phyloP scores from a whole-genome alignment of 2,329 filamentous ascomycete genomes.

The Sarocladiaceae sp. region DNA sequence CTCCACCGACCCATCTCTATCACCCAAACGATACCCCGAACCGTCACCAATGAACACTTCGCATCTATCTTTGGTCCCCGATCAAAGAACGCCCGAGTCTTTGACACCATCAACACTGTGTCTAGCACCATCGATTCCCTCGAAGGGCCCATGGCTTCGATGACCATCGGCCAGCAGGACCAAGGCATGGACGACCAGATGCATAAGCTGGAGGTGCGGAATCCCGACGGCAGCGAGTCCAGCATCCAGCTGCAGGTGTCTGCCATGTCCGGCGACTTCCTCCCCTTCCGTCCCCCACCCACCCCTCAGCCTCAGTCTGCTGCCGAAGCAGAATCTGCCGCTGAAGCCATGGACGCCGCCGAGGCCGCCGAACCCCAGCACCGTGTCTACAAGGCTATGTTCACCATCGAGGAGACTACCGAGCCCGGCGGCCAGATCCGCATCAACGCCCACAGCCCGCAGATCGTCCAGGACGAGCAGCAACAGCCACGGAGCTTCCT shows the following conservation, averaged over 20 bases:
- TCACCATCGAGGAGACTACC: conserved; percentile 61
- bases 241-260: conserved; percentile 62
- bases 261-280: conserved; percentile 61
- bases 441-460: conserved; percentile 54
- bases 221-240: conserved; percentile 49
- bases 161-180: conserved; percentile 38
- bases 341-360: conserved; percentile 28
- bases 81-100: conserved; percentile 42
- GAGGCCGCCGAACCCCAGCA: conserved; percentile 35
- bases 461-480: conserved; percentile 44
- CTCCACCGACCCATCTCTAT: conserved; percentile 91
- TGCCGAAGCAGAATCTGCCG: conserved; percentile 23
- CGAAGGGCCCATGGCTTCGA: conserved; percentile 49
- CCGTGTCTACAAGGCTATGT: conserved; percentile 56
- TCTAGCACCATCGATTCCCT: conserved; percentile 52
- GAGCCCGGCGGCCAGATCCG: conserved; percentile 53
- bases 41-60: conserved; percentile 68
- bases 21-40: conserved; percentile 69
- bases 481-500: conserved; percentile 53
- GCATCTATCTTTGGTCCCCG: conserved; percentile 67
- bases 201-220: conserved; percentile 46
- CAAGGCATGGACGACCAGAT: conserved; percentile 39
- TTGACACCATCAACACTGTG: conserved; percentile 62
- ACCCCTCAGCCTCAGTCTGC: conserved; percentile 56
- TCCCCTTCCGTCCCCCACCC: conserved; percentile 82